Conservation (phyloP, 2,329 filamentous ascomycete species). For the Alternaria gansuensis region DNA sequence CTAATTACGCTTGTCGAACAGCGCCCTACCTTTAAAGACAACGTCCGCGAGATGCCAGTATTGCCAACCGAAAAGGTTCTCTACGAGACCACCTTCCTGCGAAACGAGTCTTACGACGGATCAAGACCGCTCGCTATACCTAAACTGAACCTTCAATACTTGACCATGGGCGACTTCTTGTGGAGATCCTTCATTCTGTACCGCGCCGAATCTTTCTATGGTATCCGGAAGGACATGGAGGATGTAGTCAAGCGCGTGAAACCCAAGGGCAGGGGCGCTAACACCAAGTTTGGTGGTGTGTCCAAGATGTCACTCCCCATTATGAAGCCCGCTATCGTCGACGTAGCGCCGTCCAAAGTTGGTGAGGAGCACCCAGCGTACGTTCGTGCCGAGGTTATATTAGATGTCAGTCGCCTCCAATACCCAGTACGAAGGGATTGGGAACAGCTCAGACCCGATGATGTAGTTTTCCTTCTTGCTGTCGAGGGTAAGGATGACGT, state of each 20-base stretch:
- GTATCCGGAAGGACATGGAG: constrained; percentile 90
- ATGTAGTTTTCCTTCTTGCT: constrained; percentile 86
- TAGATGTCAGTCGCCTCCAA: constrained; percentile 83
- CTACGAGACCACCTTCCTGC: constrained; percentile 79
- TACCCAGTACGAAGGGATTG: constrained; percentile 83
- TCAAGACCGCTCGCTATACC: constrained; percentile 87
- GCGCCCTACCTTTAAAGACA: constrained; percentile 82
- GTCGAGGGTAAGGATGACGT: constrained; percentile 69
- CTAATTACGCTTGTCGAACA: constrained; percentile 79
- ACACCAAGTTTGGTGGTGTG: constrained; percentile 77
- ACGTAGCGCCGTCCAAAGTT: constrained; percentile 82
- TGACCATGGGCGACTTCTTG: constrained; percentile 94
- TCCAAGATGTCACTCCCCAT: constrained; percentile 94
- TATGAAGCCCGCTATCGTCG: constrained; percentile 83
- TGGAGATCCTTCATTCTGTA: constrained; percentile 93
- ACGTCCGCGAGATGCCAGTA: constrained; percentile 72
- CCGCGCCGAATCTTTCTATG: constrained; percentile 90
- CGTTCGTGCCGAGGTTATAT: constrained; percentile 83
- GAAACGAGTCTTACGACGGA: constrained; percentile 88
- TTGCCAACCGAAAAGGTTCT: constrained; percentile 85
- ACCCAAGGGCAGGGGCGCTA: constrained; percentile 73
- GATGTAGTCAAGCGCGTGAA: constrained; percentile 79
- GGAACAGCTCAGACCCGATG: constrained; percentile 85
- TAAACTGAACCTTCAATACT: constrained; percentile 93
- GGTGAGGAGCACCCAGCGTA: constrained; percentile 83